A percentile compares a stretch with the other conserved stretches of the same genome.
phyloP scores from a whole-genome alignment of 2,329 filamentous ascomycete genomes.

The Monilinia fructicola region DNA sequence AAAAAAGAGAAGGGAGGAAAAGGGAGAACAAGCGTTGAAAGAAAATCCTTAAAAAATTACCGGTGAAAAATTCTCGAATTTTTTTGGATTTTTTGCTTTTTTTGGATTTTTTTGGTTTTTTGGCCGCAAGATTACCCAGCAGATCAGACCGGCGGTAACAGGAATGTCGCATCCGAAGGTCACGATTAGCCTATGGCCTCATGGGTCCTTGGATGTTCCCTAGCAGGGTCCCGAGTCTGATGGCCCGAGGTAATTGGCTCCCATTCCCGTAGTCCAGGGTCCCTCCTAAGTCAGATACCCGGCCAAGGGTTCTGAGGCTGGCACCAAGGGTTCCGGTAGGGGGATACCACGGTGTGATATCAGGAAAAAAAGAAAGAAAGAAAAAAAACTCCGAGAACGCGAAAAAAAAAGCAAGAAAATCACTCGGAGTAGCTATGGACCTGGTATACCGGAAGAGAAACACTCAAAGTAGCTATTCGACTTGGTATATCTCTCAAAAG shows the following conservation, averaged over 20 bases:
- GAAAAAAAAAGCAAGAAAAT: neutral
- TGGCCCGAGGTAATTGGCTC: constrained; percentile 12
- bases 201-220: constrained; percentile 6
- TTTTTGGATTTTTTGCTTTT: neutral
- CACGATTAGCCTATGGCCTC: constrained; percentile 6
- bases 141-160: constrained; percentile 8
- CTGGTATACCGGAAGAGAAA: no score
- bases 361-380: neutral
- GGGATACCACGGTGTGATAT: constrained; percentile 1
- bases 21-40: neutral
- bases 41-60: neutral
- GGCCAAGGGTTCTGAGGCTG: constrained; percentile 15
- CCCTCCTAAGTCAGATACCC: constrained; percentile 12
- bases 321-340: constrained; percentile 5
- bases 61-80: neutral
- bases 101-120: neutral
- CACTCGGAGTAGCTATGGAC: neutral
- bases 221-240: constrained; percentile 10
- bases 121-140: neutral
- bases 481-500: neutral
- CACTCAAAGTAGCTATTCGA: constrained; percentile 4
- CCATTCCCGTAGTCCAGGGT: neutral
- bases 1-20: no score
- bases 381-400: neutral
- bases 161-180: constrained; percentile 10